Evolutionary conservation across 139 green algal species (phyloP), one percentile per base, ranked within the genome.

Genomic region (Tetradesmus obliquus): DNA sequence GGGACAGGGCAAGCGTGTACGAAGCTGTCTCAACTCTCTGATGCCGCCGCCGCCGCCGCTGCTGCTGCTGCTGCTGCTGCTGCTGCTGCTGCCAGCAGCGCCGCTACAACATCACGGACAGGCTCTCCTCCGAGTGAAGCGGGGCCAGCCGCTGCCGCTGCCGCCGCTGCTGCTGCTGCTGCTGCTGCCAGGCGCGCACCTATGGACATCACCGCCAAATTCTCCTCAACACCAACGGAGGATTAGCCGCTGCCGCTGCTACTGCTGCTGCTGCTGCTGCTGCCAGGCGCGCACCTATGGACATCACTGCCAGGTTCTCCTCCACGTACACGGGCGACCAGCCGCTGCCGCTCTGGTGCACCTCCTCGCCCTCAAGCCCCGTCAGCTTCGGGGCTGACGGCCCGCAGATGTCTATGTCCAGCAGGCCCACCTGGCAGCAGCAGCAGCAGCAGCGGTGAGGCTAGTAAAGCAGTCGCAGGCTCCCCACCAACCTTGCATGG

Each of bases 321-420:
- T 98, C 94, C 32, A 99, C 95, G 83, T 99, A 99, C 60, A 99
- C 98, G 2, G 97, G 97, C 10, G 95, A 97, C 98, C 97, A 99
- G 60, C 98, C 98, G 19, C 83, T 66, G 80, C 93, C 95, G 72
- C 94, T 97, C 86, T 97, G 95, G 95, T 99, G 98, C 76, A 99
- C 83, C 94, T 96, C 92, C 91, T 99, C 93, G 0, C 97, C 97
- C 91, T 99, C 97, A 72, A 99, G 93, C 6, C 98, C 98, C 76
- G 99, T 92, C 97, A 99, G 99, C 90, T 97, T 97, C 51, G 98
- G 98, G 10, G 99, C 91, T 6, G 96, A 99, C 10, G 98, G 98
- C 0, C 98, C 98, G 92, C 98, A 99, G 89, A 99, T 99, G 93
- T 99, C 98, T 32, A 99, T 98, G 92, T 99, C 98, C 84, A 99